Evolutionary conservation across 371 early-diverging fungal species (phyloP).

Genomic region (Phascolomyces articulosus): DNA sequence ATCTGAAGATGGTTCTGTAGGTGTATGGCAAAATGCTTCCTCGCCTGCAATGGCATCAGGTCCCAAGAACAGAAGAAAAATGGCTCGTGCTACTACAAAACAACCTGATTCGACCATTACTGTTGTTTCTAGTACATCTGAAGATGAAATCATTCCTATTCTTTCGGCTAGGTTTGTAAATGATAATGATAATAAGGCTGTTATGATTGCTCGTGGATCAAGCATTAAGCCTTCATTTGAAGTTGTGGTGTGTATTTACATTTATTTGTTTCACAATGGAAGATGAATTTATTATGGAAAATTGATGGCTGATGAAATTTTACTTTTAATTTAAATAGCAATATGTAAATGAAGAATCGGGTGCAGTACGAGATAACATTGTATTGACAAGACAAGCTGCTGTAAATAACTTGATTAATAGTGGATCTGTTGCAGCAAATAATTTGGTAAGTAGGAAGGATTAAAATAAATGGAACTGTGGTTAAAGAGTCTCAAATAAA

Average conservation of each 20-base stretch:
- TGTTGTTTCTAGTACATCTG: conserved; percentile 48
- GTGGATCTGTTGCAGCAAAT: conserved; percentile 51
- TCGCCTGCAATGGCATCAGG: conserved; percentile 22
- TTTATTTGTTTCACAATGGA: no score
- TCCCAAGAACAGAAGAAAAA: conserved; percentile 40
- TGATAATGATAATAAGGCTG: conserved; percentile 44
- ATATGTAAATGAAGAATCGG: conserved; percentile 19
- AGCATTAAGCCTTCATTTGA: conserved; percentile 78
- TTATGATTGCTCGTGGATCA: conserved; percentile 74
- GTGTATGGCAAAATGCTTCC: conserved; percentile 70
- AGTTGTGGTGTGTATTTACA: conserved; percentile 48
- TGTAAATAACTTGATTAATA: conserved; percentile 58
- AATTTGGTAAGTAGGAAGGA: conserved; percentile 42
- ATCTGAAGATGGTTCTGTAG: conserved; percentile 72
- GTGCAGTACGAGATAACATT: conserved; percentile 11
- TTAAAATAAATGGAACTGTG: neutral
- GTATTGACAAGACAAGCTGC: conserved; percentile 47
- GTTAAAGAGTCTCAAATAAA: neutral
- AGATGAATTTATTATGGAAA: no score
- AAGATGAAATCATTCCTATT: conserved; percentile 55
- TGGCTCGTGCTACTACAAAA: conserved; percentile 64
- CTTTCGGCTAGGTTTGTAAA: conserved; percentile 65
- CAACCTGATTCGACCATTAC: conserved; percentile 62
- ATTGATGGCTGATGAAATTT: neutral
- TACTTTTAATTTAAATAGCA: conserved; percentile 1